Percentiles rank a stretch among this genome's conserved stretches.
Conservation (phyloP, 2,329 filamentous ascomycete species). For the Camillea tinctor region DNA sequence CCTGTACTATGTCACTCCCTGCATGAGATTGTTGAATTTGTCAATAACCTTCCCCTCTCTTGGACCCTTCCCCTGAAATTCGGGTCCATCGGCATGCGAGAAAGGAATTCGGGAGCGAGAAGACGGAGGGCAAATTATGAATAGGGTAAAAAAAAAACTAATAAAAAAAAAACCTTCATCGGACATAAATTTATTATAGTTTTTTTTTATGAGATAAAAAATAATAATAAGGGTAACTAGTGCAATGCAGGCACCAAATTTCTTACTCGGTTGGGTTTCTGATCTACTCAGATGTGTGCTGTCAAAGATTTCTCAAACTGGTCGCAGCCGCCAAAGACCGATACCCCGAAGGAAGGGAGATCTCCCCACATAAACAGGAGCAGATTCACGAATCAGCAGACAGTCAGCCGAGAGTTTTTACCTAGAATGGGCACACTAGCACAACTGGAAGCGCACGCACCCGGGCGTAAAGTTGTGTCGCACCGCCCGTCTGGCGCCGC, state of each 20-base stretch:
- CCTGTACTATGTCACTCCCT: background rate
- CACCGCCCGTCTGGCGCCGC: background rate
- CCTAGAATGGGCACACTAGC: background rate
- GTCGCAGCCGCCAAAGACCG: background rate
- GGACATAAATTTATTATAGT: background rate
- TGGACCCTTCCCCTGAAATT: background rate
- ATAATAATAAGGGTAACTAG: too few species aligned
- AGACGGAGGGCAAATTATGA: background rate
- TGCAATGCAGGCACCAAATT: background rate
- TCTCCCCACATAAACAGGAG: background rate
- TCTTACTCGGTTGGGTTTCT: background rate
- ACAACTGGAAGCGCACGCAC: background rate
- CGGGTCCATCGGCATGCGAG: background rate
- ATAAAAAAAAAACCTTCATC: background rate
- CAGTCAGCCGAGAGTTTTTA: background rate
- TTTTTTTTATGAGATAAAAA: too few species aligned
- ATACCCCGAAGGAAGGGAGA: background rate
- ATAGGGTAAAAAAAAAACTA: background rate
- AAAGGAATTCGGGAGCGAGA: too few species aligned
- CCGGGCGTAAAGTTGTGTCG: background rate
- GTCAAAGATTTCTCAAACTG: background rate
- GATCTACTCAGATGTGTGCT: background rate
- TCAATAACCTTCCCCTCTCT: background rate
- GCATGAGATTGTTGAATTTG: background rate
- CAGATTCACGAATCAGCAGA: background rate